A percentile compares a stretch with the other conserved stretches of the same genome.
Conservation (phyloP, 1,284 basidiomycete genomes). For the Boletus semigastroideus region DNA sequence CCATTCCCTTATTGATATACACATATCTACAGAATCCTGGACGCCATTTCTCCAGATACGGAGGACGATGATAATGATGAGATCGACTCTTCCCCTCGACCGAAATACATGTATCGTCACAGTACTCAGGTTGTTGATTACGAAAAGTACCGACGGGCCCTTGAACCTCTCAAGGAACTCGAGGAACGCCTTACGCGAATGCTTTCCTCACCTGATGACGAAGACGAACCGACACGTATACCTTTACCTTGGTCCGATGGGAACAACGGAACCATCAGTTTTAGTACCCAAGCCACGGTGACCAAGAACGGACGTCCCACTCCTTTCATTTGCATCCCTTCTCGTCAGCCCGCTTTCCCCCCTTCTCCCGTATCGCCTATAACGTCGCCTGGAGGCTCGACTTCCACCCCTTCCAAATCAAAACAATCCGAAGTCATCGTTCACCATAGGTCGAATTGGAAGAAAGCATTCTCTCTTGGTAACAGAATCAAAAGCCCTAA, state of each 20-base stretch:
- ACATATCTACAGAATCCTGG: conserved; percentile 61
- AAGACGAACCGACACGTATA: conserved; percentile 52
- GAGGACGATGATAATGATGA: conserved; percentile 53
- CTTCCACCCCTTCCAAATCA: conserved; percentile 34
- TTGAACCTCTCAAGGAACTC: conserved; percentile 64
- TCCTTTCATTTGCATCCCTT: conserved; percentile 50
- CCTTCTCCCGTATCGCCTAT: conserved; percentile 39
- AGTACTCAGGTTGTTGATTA: conserved; percentile 55
- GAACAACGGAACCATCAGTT: conserved; percentile 28
- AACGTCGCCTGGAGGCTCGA: conserved; percentile 34
- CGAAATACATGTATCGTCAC: conserved; percentile 44
- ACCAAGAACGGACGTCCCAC: conserved; percentile 42
- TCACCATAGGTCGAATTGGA: conserved; percentile 68
- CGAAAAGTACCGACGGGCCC: conserved; percentile 55
- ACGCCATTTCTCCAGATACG: conserved; percentile 66
- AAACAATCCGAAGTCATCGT: conserved; percentile 57
- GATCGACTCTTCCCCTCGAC: conserved; percentile 48
- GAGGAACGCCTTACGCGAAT: conserved; percentile 65
- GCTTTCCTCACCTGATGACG: conserved; percentile 62
- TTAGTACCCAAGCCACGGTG: conserved; percentile 3
- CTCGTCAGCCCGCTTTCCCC: conserved; percentile 30
- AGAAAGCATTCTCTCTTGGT: conserved; percentile 63
- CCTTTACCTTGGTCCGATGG: conserved; percentile 36
- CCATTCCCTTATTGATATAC: conserved; percentile 1
- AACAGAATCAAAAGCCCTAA: conserved; percentile 61